phyloP scores from a whole-genome alignment of 2,329 filamentous ascomycete species.

The Sporothrix pallida region DNA sequence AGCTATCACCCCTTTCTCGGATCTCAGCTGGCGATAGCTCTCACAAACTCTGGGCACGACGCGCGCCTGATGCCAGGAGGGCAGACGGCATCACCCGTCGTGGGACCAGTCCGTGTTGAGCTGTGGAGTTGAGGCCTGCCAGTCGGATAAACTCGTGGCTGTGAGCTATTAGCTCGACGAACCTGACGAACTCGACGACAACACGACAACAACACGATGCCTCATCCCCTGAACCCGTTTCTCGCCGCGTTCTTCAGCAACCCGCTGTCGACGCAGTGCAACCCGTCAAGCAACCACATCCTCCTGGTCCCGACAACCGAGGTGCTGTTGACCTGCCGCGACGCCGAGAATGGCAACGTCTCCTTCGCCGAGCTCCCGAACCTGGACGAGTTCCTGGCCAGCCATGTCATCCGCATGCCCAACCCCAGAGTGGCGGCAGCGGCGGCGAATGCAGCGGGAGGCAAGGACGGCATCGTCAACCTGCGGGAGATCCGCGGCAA shows the following conservation, averaged over 20 bases:
- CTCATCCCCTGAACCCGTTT: conserved; percentile 88
- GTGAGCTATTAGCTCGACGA: neutral
- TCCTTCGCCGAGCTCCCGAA: conserved; percentile 79
- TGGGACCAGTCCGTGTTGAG: conserved; percentile 23
- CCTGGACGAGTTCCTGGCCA: conserved; percentile 93
- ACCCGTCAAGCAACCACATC: conserved; percentile 88
- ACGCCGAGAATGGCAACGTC: conserved; percentile 76
- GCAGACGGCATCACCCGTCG: conserved; percentile 32
- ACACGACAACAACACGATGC: conserved; percentile 33
- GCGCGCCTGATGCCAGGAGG: conserved; percentile 31
- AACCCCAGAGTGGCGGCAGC: conserved; percentile 51
- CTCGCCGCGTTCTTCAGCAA: conserved; percentile 98
- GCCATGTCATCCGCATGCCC: conserved; percentile 91
- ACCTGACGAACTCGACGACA: neutral
- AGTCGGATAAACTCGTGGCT: no score
- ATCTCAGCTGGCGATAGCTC: conserved; percentile 20
- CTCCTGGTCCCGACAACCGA: conserved; percentile 94
- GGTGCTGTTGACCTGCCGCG: conserved; percentile 83
- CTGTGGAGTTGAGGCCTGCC: no score
- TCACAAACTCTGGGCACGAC: neutral
- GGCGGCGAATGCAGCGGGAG: conserved; percentile 55
- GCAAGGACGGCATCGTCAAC: conserved; percentile 65
- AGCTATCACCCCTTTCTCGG: neutral
- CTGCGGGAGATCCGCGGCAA: conserved; percentile 88
- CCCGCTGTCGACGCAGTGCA: conserved; percentile 88